Evolutionary conservation across 225 moss, liverwort and hornwort genomes (phyloP).

Genomic region (Pseudoscleropodium purum): DNA sequence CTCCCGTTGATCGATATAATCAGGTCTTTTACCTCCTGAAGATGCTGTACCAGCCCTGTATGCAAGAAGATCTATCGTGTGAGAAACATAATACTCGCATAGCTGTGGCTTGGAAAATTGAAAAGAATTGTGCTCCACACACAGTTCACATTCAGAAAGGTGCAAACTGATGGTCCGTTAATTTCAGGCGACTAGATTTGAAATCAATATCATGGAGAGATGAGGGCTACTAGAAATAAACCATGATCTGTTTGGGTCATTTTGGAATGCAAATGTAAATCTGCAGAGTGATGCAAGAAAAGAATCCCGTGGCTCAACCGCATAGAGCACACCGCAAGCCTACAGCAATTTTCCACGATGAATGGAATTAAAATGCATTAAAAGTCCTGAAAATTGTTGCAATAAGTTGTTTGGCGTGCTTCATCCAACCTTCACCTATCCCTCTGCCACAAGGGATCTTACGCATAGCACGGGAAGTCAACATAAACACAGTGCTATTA

Average conservation of each 20-base stretch:
- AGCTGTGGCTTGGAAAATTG: not conserved
- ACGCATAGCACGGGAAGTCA: not conserved
- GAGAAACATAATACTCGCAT: conserved; percentile 5
- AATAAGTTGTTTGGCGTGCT: not conserved
- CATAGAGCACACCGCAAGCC: conserved; percentile 88
- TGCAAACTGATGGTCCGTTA: not conserved
- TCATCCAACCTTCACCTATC: not conserved
- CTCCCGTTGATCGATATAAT: conserved; percentile 58
- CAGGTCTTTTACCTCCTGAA: conserved; percentile 51
- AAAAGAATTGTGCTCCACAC: not conserved
- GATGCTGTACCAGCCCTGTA: conserved; percentile 50
- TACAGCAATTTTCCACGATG: conserved; percentile 20
- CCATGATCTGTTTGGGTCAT: conserved; percentile 52
- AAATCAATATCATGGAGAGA: not conserved
- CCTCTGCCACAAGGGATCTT: not conserved
- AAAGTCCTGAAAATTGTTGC: not conserved
- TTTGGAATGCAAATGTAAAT: conserved; percentile 70
- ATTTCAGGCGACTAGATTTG: not conserved
- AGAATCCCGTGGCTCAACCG: conserved; percentile 83
- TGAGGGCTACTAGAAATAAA: not conserved
- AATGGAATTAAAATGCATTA: not conserved
- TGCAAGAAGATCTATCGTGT: not conserved
- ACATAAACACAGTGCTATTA: not conserved
- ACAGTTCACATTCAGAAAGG: not conserved
- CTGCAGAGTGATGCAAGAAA: conserved; percentile 94